Percentiles rank a stretch among this genome's conserved stretches.
Conservation (phyloP, 441 rosid genomes). For the Biscutella laevigata region DNA sequence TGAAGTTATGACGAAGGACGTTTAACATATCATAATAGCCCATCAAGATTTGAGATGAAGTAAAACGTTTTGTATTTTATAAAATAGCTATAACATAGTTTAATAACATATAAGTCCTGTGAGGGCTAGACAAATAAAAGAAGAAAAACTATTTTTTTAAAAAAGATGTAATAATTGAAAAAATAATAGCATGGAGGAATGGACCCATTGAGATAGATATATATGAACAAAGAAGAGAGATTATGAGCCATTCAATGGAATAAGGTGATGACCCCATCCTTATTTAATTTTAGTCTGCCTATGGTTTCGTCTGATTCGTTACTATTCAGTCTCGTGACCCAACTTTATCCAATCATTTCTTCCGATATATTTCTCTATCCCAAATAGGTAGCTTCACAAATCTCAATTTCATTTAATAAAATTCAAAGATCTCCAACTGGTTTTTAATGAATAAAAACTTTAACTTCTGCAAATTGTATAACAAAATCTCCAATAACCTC, state of each 20-base stretch:
- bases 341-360: conserved; percentile 7
- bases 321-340: conserved; percentile 5
- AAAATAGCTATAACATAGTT: neutral
- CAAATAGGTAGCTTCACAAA: neutral
- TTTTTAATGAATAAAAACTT: too few species aligned
- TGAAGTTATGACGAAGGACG: too few species aligned
- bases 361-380: neutral
- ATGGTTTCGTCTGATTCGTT: neutral
- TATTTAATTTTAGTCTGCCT: conserved; percentile 4
- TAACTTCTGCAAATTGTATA: too few species aligned
- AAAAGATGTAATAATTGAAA: conserved; percentile 4
- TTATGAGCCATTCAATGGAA: conserved; percentile 10
- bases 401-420: neutral
- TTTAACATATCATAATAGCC: too few species aligned
- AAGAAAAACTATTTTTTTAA: neutral
- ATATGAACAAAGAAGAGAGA: neutral
- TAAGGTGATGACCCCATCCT: conserved; percentile 11
- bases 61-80: neutral
- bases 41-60: neutral
- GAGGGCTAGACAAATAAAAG: neutral
- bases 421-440: neutral
- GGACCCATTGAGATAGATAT: conserved; percentile 4
- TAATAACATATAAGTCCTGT: neutral
- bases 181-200: conserved; percentile 2
- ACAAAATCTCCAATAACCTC: too few species aligned